phyloP scores from a whole-genome alignment of 139 green algal species.

The Chlamydomonas sp. region DNA sequence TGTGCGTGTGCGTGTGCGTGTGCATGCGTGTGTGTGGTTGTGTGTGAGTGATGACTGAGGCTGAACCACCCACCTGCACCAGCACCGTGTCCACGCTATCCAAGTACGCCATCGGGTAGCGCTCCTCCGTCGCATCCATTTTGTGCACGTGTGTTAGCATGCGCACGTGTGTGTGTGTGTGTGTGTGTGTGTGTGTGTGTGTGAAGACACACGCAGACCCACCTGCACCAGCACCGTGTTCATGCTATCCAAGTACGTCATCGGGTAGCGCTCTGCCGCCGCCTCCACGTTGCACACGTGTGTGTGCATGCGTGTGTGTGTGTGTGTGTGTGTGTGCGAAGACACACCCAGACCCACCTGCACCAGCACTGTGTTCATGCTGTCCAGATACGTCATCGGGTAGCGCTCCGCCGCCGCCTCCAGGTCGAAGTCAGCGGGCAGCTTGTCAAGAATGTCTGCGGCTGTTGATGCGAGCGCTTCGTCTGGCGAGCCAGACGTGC shows the following conservation, averaged over 20 bases:
- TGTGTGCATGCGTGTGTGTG: background rate
- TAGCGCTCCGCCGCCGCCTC: constrained; percentile 40
- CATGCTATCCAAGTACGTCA: constrained; percentile 63
- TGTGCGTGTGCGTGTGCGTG: background rate
- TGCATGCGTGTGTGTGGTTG: background rate
- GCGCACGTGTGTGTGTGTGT: background rate
- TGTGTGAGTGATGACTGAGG: background rate
- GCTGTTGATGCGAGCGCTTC: constrained; percentile 37
- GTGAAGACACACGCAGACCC: background rate
- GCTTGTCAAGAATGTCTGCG: constrained; percentile 40
- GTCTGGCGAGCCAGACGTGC: background rate
- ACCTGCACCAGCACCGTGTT: constrained; percentile 64
- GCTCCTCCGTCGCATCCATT: constrained; percentile 38
- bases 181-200: background rate
- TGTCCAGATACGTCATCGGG: constrained; percentile 54
- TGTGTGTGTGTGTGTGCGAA: background rate
- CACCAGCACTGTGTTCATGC: constrained; percentile 72
- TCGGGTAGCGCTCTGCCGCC: constrained; percentile 35
- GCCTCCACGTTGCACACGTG: constrained; percentile 40
- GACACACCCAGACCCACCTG: constrained; percentile 16
- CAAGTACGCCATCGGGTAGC: constrained; percentile 50
- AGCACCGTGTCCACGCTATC: constrained; percentile 75
- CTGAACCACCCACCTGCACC: constrained; percentile 24
- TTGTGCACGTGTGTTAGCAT: constrained; percentile 9
- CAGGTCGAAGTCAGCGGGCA: constrained; percentile 59